These are phyloP conservation scores for Alternaria gaisen DNA, from an alignment of 2,329 filamentous ascomycete species.

Conservation along the genomic window DNA sequence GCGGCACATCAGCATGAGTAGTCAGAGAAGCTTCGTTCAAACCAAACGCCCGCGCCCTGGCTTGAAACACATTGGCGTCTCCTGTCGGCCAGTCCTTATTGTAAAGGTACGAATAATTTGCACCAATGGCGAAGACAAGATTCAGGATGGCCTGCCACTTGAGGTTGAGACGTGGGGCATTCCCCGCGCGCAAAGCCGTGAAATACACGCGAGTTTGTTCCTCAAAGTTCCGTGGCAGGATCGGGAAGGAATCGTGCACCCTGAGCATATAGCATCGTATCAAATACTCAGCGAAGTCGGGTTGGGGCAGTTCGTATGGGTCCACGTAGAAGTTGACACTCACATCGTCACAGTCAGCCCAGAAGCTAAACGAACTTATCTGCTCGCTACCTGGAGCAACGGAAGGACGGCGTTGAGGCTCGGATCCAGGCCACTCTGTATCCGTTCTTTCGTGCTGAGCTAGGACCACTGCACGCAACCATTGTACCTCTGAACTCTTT, in stretches of 20 bases:
- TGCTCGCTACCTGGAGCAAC: constrained; percentile 30
- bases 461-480: constrained; percentile 38
- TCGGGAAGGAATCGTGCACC: constrained; percentile 52
- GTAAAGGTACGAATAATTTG: constrained; percentile 50
- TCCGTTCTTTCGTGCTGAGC: constrained; percentile 31
- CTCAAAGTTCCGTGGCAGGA: constrained; percentile 47
- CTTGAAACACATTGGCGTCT: constrained; percentile 52
- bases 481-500: constrained; percentile 44
- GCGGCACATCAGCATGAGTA: constrained; percentile 49
- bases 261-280: constrained; percentile 51
- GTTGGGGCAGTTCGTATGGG: constrained; percentile 43
- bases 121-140: constrained; percentile 55
- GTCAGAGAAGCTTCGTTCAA: constrained; percentile 40
- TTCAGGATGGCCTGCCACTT: constrained; percentile 54
- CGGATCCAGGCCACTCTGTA: constrained; percentile 11
- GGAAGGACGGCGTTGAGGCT: constrained; percentile 16
- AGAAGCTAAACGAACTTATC: constrained; percentile 45
- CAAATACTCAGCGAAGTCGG: constrained; percentile 43
- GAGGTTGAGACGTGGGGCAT: constrained; percentile 25
- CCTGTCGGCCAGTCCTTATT: constrained; percentile 37
- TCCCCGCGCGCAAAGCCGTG: constrained; percentile 27
- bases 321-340: constrained; percentile 39
- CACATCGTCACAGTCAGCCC: constrained; percentile 42
- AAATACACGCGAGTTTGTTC: constrained; percentile 48
- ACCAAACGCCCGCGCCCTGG: constrained; percentile 48